Conservation (phyloP, 2,329 filamentous ascomycete genomes). For the Magnaporthiopsis rhizophila region DNA sequence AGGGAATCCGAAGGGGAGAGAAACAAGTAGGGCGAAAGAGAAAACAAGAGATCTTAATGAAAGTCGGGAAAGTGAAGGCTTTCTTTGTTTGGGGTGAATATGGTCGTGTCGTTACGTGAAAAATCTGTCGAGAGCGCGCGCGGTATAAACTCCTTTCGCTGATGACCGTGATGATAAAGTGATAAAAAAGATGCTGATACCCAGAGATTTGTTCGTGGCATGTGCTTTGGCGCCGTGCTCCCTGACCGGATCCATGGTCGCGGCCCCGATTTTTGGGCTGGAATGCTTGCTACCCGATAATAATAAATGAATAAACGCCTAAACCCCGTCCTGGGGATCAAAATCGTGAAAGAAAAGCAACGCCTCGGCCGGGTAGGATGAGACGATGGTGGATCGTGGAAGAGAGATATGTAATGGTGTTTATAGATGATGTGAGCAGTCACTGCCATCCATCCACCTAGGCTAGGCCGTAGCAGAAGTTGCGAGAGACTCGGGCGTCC, state of each 20-base stretch:
- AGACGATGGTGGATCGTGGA: neutral
- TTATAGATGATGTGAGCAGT: neutral
- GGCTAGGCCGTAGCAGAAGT: neutral
- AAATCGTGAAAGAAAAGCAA: neutral
- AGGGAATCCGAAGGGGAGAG: neutral
- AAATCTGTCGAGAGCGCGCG: neutral
- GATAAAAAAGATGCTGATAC: neutral
- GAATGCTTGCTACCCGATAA: neutral
- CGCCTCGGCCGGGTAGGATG: neutral
- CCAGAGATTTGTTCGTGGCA: slow-evolving; percentile 2
- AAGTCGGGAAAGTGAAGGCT: slow-evolving; percentile 9
- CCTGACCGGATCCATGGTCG: neutral
- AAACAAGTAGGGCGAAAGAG: slow-evolving; percentile 5
- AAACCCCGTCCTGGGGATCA: neutral
- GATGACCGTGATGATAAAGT: neutral
- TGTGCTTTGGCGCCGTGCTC: neutral
- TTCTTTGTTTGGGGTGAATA: neutral
- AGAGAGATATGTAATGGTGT: neutral
- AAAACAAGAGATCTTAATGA: slow-evolving; percentile 8
- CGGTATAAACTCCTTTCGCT: neutral
- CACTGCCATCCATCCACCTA: neutral
- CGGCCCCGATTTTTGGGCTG: neutral
- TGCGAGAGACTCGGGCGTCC: slow-evolving; percentile 22
- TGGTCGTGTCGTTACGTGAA: neutral
- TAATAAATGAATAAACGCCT: neutral